Percentiles rank a stretch among this genome's conserved stretches.
Conservation (phyloP, 2,329 filamentous ascomycete species). For the Neophaeococcomyces mojaviensis region DNA sequence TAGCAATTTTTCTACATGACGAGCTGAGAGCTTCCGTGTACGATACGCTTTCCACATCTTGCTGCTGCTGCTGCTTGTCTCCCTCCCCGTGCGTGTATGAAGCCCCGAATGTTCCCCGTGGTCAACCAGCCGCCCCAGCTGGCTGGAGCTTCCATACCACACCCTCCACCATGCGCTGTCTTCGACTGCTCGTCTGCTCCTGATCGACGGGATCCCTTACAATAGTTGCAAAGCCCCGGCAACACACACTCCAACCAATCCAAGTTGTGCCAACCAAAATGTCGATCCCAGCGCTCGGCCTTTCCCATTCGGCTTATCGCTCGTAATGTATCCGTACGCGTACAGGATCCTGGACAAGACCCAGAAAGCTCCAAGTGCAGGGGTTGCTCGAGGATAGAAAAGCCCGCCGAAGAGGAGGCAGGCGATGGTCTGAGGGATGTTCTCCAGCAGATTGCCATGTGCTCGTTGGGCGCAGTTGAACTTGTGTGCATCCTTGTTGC, state of each 20-base stretch:
- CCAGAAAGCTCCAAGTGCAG: slow-evolving; percentile 44
- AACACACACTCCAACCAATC: slow-evolving; percentile 27
- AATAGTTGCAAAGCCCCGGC: slow-evolving; percentile 18
- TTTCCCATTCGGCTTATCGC: slow-evolving; percentile 25
- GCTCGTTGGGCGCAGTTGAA: slow-evolving; percentile 51
- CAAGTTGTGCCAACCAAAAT: slow-evolving; percentile 36
- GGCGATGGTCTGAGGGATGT: slow-evolving; percentile 45
- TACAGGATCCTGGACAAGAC: slow-evolving; percentile 44
- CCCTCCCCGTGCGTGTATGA: too few species aligned
- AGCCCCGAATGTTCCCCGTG: too few species aligned
- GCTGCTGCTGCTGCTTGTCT: too few species aligned
- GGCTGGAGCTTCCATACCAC: too few species aligned
- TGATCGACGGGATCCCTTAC: too few species aligned
- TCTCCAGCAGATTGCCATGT: slow-evolving; percentile 55
- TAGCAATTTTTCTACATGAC: too few species aligned
- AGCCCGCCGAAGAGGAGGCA: slow-evolving; percentile 49
- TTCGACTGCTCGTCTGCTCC: too few species aligned
- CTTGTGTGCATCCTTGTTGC: slow-evolving; percentile 38
- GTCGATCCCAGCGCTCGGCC: slow-evolving; percentile 30
- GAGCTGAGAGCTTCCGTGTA: too few species aligned
- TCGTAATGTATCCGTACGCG: slow-evolving; percentile 36
- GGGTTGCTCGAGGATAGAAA: slow-evolving; percentile 43
- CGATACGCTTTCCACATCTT: too few species aligned
- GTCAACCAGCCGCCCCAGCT: too few species aligned
- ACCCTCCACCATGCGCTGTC: too few species aligned